These are phyloP conservation scores for Hippophae gyantsensis DNA, from an alignment of 306 rosid species.

Conservation along the genomic window DNA sequence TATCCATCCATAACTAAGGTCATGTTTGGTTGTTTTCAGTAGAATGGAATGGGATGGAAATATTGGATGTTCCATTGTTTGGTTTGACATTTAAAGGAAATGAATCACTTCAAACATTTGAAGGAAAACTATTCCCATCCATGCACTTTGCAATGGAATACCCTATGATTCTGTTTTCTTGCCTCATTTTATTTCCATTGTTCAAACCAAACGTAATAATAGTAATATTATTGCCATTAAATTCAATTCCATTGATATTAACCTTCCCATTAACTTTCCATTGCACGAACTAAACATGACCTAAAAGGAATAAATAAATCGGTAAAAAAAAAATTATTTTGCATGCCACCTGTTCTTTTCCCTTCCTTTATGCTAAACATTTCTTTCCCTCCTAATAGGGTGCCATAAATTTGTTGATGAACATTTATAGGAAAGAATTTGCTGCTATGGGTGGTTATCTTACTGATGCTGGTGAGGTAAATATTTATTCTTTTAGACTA, in stretches of 20 bases:
- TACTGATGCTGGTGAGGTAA: slow-evolving; percentile 96
- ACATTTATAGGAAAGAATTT: slow-evolving; percentile 82
- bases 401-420: slow-evolving; percentile 88
- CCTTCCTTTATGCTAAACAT: slow-evolving; percentile 17
- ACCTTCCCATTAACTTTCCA: neutral
- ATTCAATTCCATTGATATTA: neutral
- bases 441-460: slow-evolving; percentile 93
- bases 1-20: no score
- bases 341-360: slow-evolving; percentile 7
- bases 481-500: slow-evolving; percentile 17
- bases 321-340: neutral
- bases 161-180: no score
- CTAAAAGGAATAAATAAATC: neutral
- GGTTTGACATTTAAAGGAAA: no score
- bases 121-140: no score
- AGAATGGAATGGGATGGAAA: no score
- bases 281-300: neutral
- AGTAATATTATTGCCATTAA: neutral
- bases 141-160: no score
- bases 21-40: no score
- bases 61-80: no score
- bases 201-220: neutral
- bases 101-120: no score
- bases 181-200: no score
- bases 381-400: slow-evolving; percentile 43